These are phyloP conservation scores for Lachnellula hyalina DNA, from an alignment of 2,329 filamentous ascomycete genomes.

Conservation along the genomic window DNA sequence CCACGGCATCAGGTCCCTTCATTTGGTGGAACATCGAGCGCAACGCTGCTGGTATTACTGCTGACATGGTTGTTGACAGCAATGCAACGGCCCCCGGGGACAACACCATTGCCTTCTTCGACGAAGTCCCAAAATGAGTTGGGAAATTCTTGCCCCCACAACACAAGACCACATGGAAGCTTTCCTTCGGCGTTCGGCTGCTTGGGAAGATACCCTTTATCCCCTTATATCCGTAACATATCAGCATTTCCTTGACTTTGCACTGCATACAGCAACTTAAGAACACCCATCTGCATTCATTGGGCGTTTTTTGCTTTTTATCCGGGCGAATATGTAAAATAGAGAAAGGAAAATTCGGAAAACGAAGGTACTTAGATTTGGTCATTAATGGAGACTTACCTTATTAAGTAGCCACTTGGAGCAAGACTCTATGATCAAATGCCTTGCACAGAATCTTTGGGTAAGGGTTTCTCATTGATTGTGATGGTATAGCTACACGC, in stretches of 20 bases:
- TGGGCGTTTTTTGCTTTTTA: not conserved
- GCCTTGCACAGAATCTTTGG: constrained; percentile 14
- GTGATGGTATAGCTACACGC: constrained; percentile 19
- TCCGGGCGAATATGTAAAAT: not conserved
- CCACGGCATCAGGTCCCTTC: constrained; percentile 29
- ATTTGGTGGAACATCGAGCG: constrained; percentile 32
- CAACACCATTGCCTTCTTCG: constrained; percentile 23
- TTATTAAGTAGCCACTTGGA: not conserved
- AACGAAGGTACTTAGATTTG: not conserved
- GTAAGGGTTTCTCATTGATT: constrained; percentile 9
- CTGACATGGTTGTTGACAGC: constrained; percentile 2
- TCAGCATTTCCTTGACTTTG: not conserved
- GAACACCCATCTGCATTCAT: not conserved
- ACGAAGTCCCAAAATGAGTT: not conserved
- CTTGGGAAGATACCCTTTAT: not conserved
- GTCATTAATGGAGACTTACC: not conserved
- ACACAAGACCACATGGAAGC: not conserved
- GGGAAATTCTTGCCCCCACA: not conserved
- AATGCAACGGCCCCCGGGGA: not conserved
- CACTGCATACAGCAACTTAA: not conserved
- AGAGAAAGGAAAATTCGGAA: not conserved
- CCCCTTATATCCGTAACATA: not conserved
- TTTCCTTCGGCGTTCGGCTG: not conserved
- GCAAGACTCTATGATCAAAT: constrained; percentile 3
- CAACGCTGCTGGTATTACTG: constrained; percentile 8